phyloP scores from a whole-genome alignment of 257 asterid genomes.

The Plantago elongata region DNA sequence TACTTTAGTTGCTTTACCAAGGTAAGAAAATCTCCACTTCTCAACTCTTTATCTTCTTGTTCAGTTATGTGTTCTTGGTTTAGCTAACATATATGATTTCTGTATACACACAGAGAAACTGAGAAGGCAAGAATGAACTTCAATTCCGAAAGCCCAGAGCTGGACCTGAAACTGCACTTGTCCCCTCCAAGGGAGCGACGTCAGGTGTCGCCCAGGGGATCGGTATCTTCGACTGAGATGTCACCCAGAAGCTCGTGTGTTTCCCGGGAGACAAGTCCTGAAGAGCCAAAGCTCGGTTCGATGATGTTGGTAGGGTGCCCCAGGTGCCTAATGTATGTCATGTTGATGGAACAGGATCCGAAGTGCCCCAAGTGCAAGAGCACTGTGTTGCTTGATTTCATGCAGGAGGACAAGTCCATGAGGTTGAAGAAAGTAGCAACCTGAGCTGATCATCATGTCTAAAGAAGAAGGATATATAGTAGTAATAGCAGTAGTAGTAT shows the following conservation, averaged over 20 bases:
- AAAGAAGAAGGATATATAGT: not conserved
- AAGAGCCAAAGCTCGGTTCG: constrained; percentile 22
- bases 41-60: not conserved
- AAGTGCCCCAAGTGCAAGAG: constrained; percentile 55
- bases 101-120: not conserved
- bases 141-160: constrained; percentile 26
- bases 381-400: constrained; percentile 52
- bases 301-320: constrained; percentile 48
- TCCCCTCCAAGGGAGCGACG: constrained; percentile 33
- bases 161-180: constrained; percentile 38
- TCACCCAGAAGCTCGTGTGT: constrained; percentile 40
- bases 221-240: constrained; percentile 29
- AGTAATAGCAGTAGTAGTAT: not conserved
- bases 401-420: constrained; percentile 32
- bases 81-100: not conserved
- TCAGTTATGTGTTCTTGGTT: constrained; percentile 3
- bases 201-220: constrained; percentile 8
- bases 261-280: constrained; percentile 35
- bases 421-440: constrained; percentile 22
- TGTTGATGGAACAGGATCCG: constrained; percentile 34
- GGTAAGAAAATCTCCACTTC: constrained; percentile 8
- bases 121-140: constrained; percentile 28
- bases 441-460: not conserved
- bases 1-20: not conserved
- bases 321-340: constrained; percentile 43